Evolutionary conservation across 139 green algal genomes (phyloP).

Genomic region (Tetratostichococcus sp.): DNA sequence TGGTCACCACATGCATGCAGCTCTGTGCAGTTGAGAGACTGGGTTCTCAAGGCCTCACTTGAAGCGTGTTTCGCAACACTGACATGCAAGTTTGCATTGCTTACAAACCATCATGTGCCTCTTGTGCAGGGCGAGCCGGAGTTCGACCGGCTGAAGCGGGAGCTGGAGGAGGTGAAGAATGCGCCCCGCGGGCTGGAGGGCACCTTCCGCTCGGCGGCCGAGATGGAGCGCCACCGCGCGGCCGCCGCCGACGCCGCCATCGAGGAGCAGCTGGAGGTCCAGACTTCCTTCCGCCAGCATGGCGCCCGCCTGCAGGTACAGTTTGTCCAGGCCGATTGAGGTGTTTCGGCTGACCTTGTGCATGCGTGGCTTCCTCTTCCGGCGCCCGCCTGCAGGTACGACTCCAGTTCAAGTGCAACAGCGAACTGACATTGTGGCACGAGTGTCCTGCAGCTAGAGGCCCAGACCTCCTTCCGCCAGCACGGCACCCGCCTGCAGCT

Average conservation of each 20-base stretch:
- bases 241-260: conserved; percentile 68
- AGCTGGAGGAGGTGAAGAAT: conserved; percentile 81
- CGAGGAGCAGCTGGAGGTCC: conserved; percentile 81
- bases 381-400: no score
- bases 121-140: conserved; percentile 63
- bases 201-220: conserved; percentile 63
- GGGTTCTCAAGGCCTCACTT: no score
- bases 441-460: conserved; percentile 81
- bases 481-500: conserved; percentile 64
- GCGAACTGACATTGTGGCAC: no score
- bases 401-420: no score
- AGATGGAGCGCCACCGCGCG: conserved; percentile 76
- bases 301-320: conserved; percentile 56
- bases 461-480: conserved; percentile 83
- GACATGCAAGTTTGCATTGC: no score
- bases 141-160: conserved; percentile 77
- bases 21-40: no score
- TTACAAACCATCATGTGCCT: no score
- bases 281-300: conserved; percentile 80
- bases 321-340: no score
- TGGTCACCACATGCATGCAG: no score
- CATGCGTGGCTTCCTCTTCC: no score
- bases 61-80: no score
- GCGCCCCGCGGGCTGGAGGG: conserved; percentile 56
- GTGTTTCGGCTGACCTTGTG: no score